A percentile compares a stretch with the other conserved stretches of the same genome.
Conservation (phyloP, 257 asterid species). For the Petrea volubilis region DNA sequence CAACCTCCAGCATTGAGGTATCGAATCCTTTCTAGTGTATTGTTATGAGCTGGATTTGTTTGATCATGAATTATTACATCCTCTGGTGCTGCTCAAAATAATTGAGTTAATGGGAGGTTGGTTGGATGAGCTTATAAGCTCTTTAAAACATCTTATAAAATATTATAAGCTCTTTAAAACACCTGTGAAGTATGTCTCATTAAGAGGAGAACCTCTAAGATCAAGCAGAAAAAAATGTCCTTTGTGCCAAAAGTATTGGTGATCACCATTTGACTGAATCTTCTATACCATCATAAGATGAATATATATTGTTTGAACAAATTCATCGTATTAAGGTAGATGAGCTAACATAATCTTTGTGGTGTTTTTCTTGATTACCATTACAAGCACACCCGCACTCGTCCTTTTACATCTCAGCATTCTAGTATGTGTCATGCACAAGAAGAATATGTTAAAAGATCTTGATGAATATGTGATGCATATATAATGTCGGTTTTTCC, state of each 20-base stretch:
- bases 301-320: conserved; percentile 3
- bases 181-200: too few relatives aligned
- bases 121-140: too few relatives aligned
- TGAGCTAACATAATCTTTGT: not conserved
- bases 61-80: not conserved
- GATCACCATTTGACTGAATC: not conserved
- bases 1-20: not conserved
- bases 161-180: too few relatives aligned
- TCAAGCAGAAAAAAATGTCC: not conserved
- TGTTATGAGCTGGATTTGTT: not conserved
- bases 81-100: not conserved
- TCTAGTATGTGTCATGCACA: not conserved
- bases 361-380: not conserved
- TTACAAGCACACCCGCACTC: not conserved
- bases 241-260: not conserved
- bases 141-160: too few relatives aligned
- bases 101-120: too few relatives aligned
- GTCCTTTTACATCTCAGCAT: not conserved
- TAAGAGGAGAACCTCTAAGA: too few relatives aligned
- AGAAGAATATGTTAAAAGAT: not conserved
- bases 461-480: not conserved
- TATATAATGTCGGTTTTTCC: too few relatives aligned
- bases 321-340: conserved; percentile 4
- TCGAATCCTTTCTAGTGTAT: not conserved
- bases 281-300: not conserved